Evolutionary conservation across 1,284 basidiomycete genomes (phyloP).

Genomic region (Cerrena zonata): DNA sequence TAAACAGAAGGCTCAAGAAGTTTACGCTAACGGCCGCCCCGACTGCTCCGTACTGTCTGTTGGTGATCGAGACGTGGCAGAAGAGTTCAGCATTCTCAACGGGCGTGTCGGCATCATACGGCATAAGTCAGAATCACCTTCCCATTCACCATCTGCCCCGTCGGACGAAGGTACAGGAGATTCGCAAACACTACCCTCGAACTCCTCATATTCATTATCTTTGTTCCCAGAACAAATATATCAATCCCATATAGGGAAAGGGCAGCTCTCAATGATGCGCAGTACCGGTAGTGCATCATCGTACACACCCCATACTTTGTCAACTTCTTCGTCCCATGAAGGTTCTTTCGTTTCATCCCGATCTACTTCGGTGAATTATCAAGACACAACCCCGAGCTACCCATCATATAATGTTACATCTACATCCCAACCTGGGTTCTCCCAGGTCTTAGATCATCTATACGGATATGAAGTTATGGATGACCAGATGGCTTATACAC

Average conservation of each 20-base stretch:
- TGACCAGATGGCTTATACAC: neutral
- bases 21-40: slow-evolving; percentile 3
- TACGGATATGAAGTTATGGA: neutral
- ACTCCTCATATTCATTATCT: neutral
- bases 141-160: neutral
- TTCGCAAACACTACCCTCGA: neutral
- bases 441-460: neutral
- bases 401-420: neutral
- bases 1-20: slow-evolving; percentile 8
- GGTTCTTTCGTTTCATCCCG: neutral
- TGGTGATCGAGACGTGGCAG: neutral
- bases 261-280: neutral
- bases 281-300: neutral
- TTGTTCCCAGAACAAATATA: neutral
- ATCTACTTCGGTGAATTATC: neutral
- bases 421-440: neutral
- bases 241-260: neutral
- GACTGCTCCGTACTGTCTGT: neutral
- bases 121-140: slow-evolving; percentile 1
- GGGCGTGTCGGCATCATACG: slow-evolving; percentile 7
- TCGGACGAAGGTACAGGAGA: neutral
- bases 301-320: neutral
- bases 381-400: neutral
- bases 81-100: slow-evolving; percentile 8
- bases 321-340: neutral